Conservation (phyloP, 352 stramenopile species). For the Pythium grandisporangium region DNA sequence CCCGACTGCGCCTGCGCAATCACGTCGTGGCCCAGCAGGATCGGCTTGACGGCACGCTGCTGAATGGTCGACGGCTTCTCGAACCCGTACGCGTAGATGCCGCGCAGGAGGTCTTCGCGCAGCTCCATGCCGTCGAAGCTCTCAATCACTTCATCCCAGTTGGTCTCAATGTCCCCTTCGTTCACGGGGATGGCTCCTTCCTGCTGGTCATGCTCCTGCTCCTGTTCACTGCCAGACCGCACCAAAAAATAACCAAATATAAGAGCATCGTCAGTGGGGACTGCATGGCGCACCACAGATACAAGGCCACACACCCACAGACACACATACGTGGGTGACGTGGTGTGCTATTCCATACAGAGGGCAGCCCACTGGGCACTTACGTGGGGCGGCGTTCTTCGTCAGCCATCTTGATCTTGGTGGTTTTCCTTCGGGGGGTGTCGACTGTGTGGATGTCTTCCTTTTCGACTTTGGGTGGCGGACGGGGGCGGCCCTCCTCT, state of each 20-base stretch:
- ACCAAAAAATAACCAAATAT: no score
- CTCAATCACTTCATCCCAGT: constrained; percentile 98
- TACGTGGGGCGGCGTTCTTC: constrained; percentile 71
- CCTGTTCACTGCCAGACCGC: background rate
- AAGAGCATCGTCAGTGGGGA: no score
- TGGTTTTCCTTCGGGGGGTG: constrained; percentile 12
- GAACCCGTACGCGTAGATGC: constrained; percentile 99
- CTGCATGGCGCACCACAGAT: no score
- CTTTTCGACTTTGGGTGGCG: constrained; percentile 22
- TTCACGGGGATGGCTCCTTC: constrained; percentile 61
- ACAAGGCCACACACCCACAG: no score
- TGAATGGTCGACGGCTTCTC: constrained; percentile 99
- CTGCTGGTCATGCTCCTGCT: constrained; percentile 53
- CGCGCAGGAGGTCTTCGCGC: constrained; percentile 96
- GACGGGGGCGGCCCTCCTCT: constrained; percentile 3
- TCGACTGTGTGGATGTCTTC: constrained; percentile 20
- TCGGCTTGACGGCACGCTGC: constrained; percentile 97
- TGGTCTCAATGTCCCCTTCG: constrained; percentile 96
- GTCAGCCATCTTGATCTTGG: constrained; percentile 53
- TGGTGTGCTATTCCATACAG: no score
- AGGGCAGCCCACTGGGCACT: constrained; percentile 1
- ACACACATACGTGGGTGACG: no score
- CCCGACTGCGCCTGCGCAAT: constrained; percentile 99
- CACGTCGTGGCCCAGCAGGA: constrained; percentile 95
- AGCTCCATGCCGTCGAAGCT: constrained; percentile 99